A percentile compares a stretch with the other conserved stretches of the same genome.
These are phyloP conservation scores for Pseudogymnoascus verrucosus DNA, from an alignment of 2,329 filamentous ascomycete genomes.

Conservation along the genomic window DNA sequence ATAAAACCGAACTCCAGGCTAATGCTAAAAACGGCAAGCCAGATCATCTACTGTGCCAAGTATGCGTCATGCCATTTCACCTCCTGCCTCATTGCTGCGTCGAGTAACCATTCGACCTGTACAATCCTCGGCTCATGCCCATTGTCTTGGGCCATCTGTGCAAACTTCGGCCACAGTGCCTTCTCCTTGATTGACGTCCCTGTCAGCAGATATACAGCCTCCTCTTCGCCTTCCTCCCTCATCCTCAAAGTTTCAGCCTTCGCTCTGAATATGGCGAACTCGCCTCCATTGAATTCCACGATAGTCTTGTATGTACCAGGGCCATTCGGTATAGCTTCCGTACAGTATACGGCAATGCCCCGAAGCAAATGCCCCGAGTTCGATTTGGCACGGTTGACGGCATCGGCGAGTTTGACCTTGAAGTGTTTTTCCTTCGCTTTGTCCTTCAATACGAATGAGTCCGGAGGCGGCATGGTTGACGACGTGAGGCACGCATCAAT, in stretches of 20 bases:
- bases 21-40: background rate
- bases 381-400: slow-evolving; percentile 60
- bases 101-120: slow-evolving; percentile 79
- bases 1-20: slow-evolving; percentile 5
- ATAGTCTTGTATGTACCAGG: slow-evolving; percentile 78
- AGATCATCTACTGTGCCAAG: slow-evolving; percentile 24
- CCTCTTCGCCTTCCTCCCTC: slow-evolving; percentile 41
- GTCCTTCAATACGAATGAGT: slow-evolving; percentile 64
- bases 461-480: slow-evolving; percentile 53
- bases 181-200: slow-evolving; percentile 59
- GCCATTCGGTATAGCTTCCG: slow-evolving; percentile 71
- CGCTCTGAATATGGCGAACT: slow-evolving; percentile 66
- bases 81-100: slow-evolving; percentile 82
- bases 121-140: slow-evolving; percentile 78
- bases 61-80: slow-evolving; percentile 60
- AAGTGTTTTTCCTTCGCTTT: slow-evolving; percentile 63
- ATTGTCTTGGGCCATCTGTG: slow-evolving; percentile 66
- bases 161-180: slow-evolving; percentile 71
- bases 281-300: slow-evolving; percentile 79
- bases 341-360: slow-evolving; percentile 76
- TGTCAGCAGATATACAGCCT: slow-evolving; percentile 77
- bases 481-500: slow-evolving; percentile 65
- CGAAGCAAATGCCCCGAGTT: slow-evolving; percentile 71
- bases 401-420: slow-evolving; percentile 59
- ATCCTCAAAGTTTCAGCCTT: slow-evolving; percentile 53